Evolutionary conservation across 2,329 filamentous ascomycete species (phyloP).

Genomic region (Simplicillium aogashimaense): DNA sequence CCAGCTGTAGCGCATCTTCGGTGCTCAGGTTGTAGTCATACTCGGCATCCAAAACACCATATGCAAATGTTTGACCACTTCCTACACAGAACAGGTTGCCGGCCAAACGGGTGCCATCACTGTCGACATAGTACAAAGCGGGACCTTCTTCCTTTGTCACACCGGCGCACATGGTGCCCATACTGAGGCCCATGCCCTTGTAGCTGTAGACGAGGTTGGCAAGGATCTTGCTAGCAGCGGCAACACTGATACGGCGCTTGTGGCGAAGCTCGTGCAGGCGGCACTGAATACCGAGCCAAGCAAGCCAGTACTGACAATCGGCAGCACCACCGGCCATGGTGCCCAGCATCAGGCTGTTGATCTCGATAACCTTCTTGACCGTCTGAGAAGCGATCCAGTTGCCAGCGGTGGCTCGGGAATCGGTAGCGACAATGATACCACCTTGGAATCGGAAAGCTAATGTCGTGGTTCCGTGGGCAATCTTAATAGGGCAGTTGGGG

Average conservation of each 20-base stretch:
- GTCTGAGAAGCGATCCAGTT: conserved; percentile 99
- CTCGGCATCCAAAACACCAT: conserved; percentile 93
- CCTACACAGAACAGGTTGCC: conserved; percentile 98
- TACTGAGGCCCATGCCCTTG: conserved; percentile 97
- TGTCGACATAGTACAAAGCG: conserved; percentile 96
- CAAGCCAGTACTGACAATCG: conserved; percentile 99
- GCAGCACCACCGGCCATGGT: conserved; percentile 98
- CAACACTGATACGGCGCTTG: conserved; percentile 97
- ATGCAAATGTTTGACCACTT: conserved; percentile 96
- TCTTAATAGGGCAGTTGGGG: conserved; percentile 96
- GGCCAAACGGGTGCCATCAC: conserved; percentile 79
- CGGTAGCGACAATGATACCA: conserved; percentile 95
- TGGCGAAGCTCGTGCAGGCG: conserved; percentile 97
- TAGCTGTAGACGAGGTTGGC: conserved; percentile 97
- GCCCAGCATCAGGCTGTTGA: conserved; percentile 86
- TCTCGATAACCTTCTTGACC: conserved; percentile 99
- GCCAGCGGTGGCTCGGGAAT: conserved; percentile 92
- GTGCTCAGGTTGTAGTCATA: conserved; percentile 83
- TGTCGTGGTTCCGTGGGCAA: conserved; percentile 96
- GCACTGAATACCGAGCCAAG: conserved; percentile 98
- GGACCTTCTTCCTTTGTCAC: conserved; percentile 93
- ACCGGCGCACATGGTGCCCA: conserved; percentile 99
- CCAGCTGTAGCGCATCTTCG: conserved; percentile 84
- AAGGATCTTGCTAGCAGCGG: conserved; percentile 95
- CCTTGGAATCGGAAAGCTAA: conserved; percentile 97